phyloP scores from a whole-genome alignment of 1,284 basidiomycete species.

The Boletus hoseneyae region DNA sequence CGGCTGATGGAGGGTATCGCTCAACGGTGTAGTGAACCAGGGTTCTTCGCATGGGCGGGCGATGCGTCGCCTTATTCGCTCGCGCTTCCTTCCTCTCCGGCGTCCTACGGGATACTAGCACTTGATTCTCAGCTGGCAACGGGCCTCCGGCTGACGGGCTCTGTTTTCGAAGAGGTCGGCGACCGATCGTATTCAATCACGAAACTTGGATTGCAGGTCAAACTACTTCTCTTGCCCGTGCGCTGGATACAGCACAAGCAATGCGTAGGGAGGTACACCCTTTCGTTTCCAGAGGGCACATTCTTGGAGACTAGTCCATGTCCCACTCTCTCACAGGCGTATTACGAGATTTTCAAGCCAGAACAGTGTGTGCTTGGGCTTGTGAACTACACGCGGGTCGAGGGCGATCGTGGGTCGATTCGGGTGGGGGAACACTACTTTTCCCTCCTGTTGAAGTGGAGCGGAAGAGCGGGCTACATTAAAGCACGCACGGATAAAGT shows the following conservation, averaged over 20 bases:
- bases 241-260: slow-evolving; percentile 6
- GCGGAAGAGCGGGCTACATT: slow-evolving; percentile 6
- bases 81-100: slow-evolving; percentile 12
- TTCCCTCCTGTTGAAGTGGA: slow-evolving; percentile 12
- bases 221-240: slow-evolving; percentile 12
- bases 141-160: slow-evolving; percentile 11
- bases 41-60: slow-evolving; percentile 21
- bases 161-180: slow-evolving; percentile 17
- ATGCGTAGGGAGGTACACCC: slow-evolving; percentile 6
- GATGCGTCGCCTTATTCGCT: slow-evolving; percentile 15
- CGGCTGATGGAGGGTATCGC: slow-evolving; percentile 11
- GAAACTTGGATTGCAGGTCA: slow-evolving; percentile 16
- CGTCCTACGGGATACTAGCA: slow-evolving; percentile 7
- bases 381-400: slow-evolving; percentile 14
- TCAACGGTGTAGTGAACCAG: slow-evolving; percentile 16
- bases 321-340: slow-evolving; percentile 14
- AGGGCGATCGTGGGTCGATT: slow-evolving; percentile 7
- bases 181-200: slow-evolving; percentile 18
- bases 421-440: slow-evolving; percentile 14
- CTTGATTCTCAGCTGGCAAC: slow-evolving; percentile 3
- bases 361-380: slow-evolving; percentile 18
- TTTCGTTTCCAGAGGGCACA: slow-evolving; percentile 12
- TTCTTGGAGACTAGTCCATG: slow-evolving; percentile 8
- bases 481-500: slow-evolving; percentile 17
- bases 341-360: slow-evolving; percentile 17